Conservation (phyloP, 2,329 filamentous ascomycete genomes). For the Sclerotinia spermophila region DNA sequence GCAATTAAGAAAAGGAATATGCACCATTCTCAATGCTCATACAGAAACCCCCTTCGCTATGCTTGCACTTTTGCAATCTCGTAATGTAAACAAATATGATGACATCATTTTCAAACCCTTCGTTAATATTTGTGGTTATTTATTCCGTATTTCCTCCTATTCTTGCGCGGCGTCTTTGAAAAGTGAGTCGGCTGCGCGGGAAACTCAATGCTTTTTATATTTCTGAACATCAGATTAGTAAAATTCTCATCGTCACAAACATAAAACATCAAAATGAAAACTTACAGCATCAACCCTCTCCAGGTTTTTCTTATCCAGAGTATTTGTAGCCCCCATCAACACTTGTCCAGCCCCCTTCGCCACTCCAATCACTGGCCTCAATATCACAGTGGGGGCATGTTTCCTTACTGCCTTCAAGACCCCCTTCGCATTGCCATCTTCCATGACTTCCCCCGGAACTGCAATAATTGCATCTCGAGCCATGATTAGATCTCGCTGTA, state of each 20-base stretch:
- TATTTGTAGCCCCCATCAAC: slow-evolving; percentile 86
- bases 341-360: slow-evolving; percentile 86
- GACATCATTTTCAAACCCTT: not conserved
- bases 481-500: slow-evolving; percentile 82
- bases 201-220: slow-evolving; percentile 38
- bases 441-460: slow-evolving; percentile 86
- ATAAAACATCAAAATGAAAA: slow-evolving; percentile 38
- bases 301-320: slow-evolving; percentile 77
- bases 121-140: not conserved
- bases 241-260: not conserved
- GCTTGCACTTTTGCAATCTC: not conserved
- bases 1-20: not conserved
- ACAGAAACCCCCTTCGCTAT: slow-evolving; percentile 5
- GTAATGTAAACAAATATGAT: not conserved
- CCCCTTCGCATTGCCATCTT: slow-evolving; percentile 75
- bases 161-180: not conserved
- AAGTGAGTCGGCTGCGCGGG: not conserved
- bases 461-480: slow-evolving; percentile 91
- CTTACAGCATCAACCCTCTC: slow-evolving; percentile 85
- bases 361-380: slow-evolving; percentile 85
- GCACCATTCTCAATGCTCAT: slow-evolving; percentile 7
- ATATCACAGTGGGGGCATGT: slow-evolving; percentile 87
- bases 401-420: slow-evolving; percentile 74
- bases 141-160: not conserved
- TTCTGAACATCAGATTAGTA: slow-evolving; percentile 28